phyloP scores from a whole-genome alignment of 345 rosid species.

The Salix koriyanagi region DNA sequence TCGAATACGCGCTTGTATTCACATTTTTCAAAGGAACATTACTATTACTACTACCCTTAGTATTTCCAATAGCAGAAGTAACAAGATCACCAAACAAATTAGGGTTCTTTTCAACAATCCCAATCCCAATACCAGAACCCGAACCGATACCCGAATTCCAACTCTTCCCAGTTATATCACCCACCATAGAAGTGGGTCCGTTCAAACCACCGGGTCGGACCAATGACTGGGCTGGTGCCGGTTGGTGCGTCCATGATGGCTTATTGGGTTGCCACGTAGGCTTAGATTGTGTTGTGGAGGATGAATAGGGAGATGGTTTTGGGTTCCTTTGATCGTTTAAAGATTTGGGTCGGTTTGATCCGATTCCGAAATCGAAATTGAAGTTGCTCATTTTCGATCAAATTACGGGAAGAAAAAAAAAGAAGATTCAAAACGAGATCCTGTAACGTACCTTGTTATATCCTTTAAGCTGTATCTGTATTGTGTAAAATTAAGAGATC shows the following conservation, averaged over 20 bases:
- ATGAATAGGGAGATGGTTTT: conserved; percentile 41
- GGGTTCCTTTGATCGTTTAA: conserved; percentile 71
- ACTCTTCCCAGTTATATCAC: conserved; percentile 85
- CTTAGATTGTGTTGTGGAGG: conserved; percentile 49
- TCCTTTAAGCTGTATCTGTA: too few relatives aligned
- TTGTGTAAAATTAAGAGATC: neutral
- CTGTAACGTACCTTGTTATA: too few relatives aligned
- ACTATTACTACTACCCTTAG: conserved; percentile 20
- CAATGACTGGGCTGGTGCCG: conserved; percentile 46
- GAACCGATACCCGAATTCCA: conserved; percentile 51
- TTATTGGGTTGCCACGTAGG: conserved; percentile 71
- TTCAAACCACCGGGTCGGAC: conserved; percentile 31
- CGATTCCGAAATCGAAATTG: conserved; percentile 69
- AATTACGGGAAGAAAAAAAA: neutral
- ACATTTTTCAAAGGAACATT: conserved; percentile 74
- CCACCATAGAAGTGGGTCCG: conserved; percentile 76
- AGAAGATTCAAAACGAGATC: neutral
- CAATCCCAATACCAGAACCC: conserved; percentile 61
- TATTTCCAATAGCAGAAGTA: conserved; percentile 67
- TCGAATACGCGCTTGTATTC: conserved; percentile 51
- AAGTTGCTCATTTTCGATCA: conserved; percentile 21
- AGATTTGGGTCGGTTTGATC: conserved; percentile 58
- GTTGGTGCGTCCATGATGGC: conserved; percentile 88
- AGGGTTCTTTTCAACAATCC: conserved; percentile 65
- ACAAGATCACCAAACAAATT: conserved; percentile 86